phyloP scores from a whole-genome alignment of 2,329 filamentous ascomycete genomes.

The Torrubiella hemipterigena region DNA sequence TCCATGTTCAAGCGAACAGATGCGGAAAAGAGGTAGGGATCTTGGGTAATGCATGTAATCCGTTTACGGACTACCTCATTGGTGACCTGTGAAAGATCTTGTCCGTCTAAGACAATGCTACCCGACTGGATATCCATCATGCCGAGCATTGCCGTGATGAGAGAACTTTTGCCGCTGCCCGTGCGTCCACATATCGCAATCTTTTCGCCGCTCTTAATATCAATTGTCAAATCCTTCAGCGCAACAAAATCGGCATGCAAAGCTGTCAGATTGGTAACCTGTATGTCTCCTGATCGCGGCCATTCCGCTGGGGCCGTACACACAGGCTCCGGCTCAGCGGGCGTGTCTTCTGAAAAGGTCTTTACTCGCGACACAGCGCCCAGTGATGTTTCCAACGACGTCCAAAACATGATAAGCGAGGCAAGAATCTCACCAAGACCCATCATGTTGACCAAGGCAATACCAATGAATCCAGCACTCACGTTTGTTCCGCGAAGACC shows the following conservation, averaged over 20 bases:
- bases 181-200: slow-evolving; percentile 3
- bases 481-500: slow-evolving; percentile 2
- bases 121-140: slow-evolving; percentile 2
- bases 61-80: slow-evolving; percentile 1
- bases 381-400: slow-evolving; percentile 10
- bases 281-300: slow-evolving; percentile 3
- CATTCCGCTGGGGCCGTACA: slow-evolving; percentile 1
- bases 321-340: slow-evolving; percentile 2
- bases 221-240: too few relatives aligned
- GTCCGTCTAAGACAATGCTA: background rate
- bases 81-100: background rate
- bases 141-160: slow-evolving; percentile 2
- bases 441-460: slow-evolving; percentile 12
- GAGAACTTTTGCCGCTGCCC: slow-evolving; percentile 2
- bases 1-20: slow-evolving; percentile 1
- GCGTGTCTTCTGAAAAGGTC: slow-evolving; percentile 3
- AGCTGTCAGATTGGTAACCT: slow-evolving; percentile 2
- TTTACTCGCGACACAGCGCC: slow-evolving; percentile 8
- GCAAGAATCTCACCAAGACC: slow-evolving; percentile 13
- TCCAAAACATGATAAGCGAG: slow-evolving; percentile 16
- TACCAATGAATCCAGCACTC: slow-evolving; percentile 7
- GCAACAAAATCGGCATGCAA: too few relatives aligned
- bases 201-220: slow-evolving; percentile 4
- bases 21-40: slow-evolving; percentile 5
- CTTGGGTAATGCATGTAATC: slow-evolving; percentile 7